phyloP scores from a whole-genome alignment of 2,329 filamentous ascomycete genomes.

The Aspergillus fumigatiaffinis region DNA sequence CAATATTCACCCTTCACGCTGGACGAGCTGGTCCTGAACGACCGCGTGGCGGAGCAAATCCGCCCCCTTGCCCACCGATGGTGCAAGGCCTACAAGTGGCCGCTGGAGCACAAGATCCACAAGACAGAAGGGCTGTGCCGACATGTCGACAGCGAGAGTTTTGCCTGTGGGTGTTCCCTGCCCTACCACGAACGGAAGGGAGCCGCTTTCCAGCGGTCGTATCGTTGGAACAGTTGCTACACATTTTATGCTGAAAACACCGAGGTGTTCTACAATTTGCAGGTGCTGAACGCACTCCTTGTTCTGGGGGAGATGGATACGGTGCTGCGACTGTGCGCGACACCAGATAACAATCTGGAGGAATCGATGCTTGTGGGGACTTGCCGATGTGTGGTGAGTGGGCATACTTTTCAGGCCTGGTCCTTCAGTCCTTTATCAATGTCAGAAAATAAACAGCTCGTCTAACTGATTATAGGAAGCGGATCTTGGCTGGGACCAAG shows the following conservation, averaged over 20 bases:
- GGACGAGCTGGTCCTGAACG: slow-evolving; percentile 6
- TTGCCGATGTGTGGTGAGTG: slow-evolving; percentile 3
- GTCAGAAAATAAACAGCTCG: too few relatives aligned
- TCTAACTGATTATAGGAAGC: too few relatives aligned
- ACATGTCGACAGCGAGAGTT: background rate
- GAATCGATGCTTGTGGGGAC: background rate
- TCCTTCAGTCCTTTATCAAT: too few relatives aligned
- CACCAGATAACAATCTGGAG: slow-evolving; percentile 5
- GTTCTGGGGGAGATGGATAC: slow-evolving; percentile 22
- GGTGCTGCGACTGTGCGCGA: slow-evolving; percentile 14
- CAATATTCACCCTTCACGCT: background rate
- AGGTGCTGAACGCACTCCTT: slow-evolving; percentile 22
- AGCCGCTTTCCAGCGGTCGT: slow-evolving; percentile 13
- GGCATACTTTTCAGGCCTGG: background rate
- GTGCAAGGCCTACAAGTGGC: background rate
- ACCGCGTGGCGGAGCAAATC: slow-evolving; percentile 4
- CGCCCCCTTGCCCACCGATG: slow-evolving; percentile 6
- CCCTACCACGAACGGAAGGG: slow-evolving; percentile 13
- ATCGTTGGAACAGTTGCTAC: slow-evolving; percentile 10
- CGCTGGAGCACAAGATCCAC: background rate
- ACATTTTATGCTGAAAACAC: slow-evolving; percentile 9
- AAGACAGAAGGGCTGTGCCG: background rate
- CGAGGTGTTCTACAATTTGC: slow-evolving; percentile 13
- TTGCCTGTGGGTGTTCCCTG: slow-evolving; percentile 1
- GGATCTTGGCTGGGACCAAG: slow-evolving; percentile 14